These are phyloP conservation scores for Calonectria henricotiae DNA, from an alignment of 2,329 filamentous ascomycete species.

Conservation along the genomic window DNA sequence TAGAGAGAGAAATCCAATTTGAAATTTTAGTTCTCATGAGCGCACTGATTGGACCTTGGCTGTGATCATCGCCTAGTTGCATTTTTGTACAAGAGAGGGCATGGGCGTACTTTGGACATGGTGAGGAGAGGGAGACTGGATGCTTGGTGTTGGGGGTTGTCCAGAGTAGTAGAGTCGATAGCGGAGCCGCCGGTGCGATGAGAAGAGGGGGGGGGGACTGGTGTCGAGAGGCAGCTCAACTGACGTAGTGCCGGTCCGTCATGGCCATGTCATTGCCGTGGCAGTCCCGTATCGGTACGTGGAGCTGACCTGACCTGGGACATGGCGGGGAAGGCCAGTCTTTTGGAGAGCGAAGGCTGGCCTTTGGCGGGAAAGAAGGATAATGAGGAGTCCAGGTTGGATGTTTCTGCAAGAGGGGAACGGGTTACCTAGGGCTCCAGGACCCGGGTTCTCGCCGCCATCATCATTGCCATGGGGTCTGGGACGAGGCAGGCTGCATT, in stretches of 20 bases:
- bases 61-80: not conserved
- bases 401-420: not conserved
- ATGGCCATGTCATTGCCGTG: no score
- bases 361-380: not conserved
- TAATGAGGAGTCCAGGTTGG: not conserved
- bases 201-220: not conserved
- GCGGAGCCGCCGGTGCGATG: not conserved
- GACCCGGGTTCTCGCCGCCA: not conserved
- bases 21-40: no score
- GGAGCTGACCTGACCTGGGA: not conserved
- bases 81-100: not conserved
- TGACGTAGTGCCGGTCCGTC: not conserved
- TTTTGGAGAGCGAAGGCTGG: not conserved
- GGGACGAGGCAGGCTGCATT: not conserved
- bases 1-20: no score
- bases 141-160: not conserved
- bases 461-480: not conserved
- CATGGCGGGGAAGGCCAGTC: not conserved
- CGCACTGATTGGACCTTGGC: not conserved
- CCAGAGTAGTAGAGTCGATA: no score
- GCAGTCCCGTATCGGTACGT: no score
- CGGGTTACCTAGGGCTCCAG: conserved; percentile 10
- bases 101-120: not conserved
- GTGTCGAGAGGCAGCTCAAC: not conserved
- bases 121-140: not conserved